A percentile compares a stretch with the other conserved stretches of the same genome.
Conservation (phyloP, 768 basidiomycete species). For the Mycena galopus region DNA sequence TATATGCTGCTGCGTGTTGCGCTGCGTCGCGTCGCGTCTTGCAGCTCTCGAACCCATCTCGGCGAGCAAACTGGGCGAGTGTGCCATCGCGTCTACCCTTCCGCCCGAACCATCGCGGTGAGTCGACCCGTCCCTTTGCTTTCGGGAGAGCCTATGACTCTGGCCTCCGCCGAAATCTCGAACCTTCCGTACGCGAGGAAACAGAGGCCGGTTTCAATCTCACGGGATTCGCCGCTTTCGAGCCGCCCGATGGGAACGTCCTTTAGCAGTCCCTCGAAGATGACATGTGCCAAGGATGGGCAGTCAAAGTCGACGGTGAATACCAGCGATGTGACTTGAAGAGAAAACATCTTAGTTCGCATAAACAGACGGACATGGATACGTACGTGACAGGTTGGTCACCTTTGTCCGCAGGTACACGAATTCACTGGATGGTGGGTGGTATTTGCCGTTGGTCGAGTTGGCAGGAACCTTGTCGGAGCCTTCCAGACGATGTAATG, state of each 20-base stretch:
- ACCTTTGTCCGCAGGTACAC: conserved; percentile 69
- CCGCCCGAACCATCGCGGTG: conserved; percentile 50
- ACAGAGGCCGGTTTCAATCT: conserved; percentile 71
- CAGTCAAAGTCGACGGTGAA: conserved; percentile 67
- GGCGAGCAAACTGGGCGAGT: not conserved
- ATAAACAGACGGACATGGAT: not conserved
- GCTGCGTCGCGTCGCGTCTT: conserved; percentile 1
- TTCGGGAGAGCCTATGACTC: conserved; percentile 47
- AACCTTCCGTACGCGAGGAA: conserved; percentile 83
- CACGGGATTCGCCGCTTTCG: conserved; percentile 62
- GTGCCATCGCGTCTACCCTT: conserved; percentile 26
- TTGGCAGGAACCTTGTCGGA: conserved; percentile 39
- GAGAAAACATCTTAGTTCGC: conserved; percentile 1
- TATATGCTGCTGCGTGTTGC: not conserved
- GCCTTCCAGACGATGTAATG: conserved; percentile 51
- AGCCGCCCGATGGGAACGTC: conserved; percentile 78
- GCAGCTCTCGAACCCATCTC: not conserved
- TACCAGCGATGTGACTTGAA: conserved; percentile 63
- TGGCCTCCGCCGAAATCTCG: conserved; percentile 61
- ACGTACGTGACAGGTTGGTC: conserved; percentile 78
- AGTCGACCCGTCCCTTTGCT: conserved; percentile 57
- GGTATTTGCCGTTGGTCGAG: conserved; percentile 57
- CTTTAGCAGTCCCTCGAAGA: conserved; percentile 75
- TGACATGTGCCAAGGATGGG: conserved; percentile 73
- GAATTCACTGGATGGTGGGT: conserved; percentile 71